Base-by-base conservation (phyloP, 371 early-diverging fungal genomes). In the Mortierella sp. region DNA sequence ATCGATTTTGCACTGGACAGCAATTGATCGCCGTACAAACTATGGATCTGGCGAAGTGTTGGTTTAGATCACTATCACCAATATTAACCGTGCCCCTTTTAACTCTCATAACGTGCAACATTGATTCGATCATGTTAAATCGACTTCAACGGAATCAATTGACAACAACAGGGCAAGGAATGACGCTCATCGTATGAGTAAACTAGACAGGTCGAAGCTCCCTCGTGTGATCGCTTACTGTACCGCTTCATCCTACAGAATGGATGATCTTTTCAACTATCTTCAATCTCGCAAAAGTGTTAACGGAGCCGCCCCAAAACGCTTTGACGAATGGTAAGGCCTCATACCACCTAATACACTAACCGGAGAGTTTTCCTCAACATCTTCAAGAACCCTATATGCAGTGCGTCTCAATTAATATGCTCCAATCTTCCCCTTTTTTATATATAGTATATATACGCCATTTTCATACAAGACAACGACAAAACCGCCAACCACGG, bases 201-300 rank as follows among this genome's bases (percentile, higher is more conserved):
- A 81, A 59, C 74, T 82, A 52, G 80, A 84, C 65, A 70, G 83
- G 53, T 70, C 77, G 38, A 77, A 83, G 43, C 71, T 87, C 22
- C 87, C 86, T 65, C 70, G 97, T 22, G 97, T 96, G 15, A 96
- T 97, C 8, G 96, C 97, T 2, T 98, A 97, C 74, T 97, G 97
- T 74, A 95, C 96, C 5, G 97, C 95, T 1, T 75, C 82, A 8
- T 38, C 85, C n/a, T 87, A 84, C 67, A 77, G 80, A 45, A 72
- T 87, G 75, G 85, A 87, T 48, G 72, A 83, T 22, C 77, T 87
- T 33, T 70, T 85, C 58, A 87, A 87, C 60, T 76, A 83, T 58
- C 77, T 87, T n/a, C 85, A 87, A 62, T 72, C 78, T 10, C 69
- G 77, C 45, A 79, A 78, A 64, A n/a, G 33, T 7, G 43, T 41